Base-by-base conservation (phyloP, 2,329 filamentous ascomycete genomes). In the Fusarium fracticaudum region DNA sequence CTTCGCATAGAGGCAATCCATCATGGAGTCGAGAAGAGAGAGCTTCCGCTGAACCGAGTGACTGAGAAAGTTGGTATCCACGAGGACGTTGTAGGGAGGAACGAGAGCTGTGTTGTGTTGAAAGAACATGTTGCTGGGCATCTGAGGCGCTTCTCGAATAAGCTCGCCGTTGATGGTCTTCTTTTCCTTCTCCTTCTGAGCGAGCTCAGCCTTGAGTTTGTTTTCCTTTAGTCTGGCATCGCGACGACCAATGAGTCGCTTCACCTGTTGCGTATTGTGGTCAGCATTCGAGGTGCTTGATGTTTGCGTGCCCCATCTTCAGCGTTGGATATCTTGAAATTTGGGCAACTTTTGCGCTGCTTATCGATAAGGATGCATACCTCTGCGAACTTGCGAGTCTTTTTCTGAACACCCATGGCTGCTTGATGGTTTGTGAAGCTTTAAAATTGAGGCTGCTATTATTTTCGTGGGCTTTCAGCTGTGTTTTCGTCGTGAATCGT, bases 1-100 rank as follows among this genome's bases (percentile, higher is more conserved):
- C 79, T 97, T 97, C 24, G 96, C 96, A 81, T 95, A 97, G 9
- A 99, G 88, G 61, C 94, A 93, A 82, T 98, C 95, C 94, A 98
- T 98, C 86, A 98, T 94, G 7, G 92, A 91, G 69, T 96, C 92
- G 26, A 97, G 88, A 18, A 98, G 86, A 40, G 95, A 94, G 26
- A 98, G 90, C 85, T 99, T 98, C 76, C 93, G 91, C 83, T 95
- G 93, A 5, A 98, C 94, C 0, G 95, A 96, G 83, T 98, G 95
- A 44, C 91, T 94, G 72, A 98, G 88, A 80, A 98, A 98, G 81
- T 97, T 97, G 82, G 94, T 96, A 82, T 97, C 94, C 79, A 96
- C 89, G 60, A 79, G 78, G 55, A 79, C 76, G 57, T 73, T 79
- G 74, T 97, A 97, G 3, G 95, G 94, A 8, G 95, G 94, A 17